phyloP scores from a whole-genome alignment of 1,139 yeast genomes.

The Saccharomycopsis hybrid region DNA sequence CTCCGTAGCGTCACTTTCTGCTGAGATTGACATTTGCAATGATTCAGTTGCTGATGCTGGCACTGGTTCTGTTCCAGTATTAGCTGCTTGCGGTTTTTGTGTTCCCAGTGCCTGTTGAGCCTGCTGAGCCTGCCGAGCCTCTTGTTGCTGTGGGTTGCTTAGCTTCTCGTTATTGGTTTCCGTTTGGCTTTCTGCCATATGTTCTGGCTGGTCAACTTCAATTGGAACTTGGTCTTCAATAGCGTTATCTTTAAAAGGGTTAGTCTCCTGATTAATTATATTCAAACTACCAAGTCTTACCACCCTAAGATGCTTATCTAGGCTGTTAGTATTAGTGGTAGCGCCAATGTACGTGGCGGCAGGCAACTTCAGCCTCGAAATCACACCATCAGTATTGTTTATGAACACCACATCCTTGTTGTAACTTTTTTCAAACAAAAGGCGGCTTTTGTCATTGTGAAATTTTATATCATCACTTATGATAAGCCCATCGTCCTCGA shows the following conservation, averaged over 20 bases:
- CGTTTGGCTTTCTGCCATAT: not conserved
- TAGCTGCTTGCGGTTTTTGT: too few species aligned
- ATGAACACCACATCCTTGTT: not conserved
- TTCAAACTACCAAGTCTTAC: slow-evolving; percentile 14
- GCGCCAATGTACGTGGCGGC: not conserved
- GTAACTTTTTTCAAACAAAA: slow-evolving; percentile 4
- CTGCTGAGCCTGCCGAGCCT: not conserved
- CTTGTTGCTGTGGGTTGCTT: not conserved
- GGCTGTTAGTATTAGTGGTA: not conserved
- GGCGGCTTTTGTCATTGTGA: slow-evolving; percentile 11
- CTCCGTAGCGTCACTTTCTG: too few species aligned
- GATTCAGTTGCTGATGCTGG: too few species aligned
- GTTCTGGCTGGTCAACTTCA: not conserved
- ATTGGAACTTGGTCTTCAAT: not conserved
- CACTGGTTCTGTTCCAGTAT: too few species aligned
- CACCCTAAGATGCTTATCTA: slow-evolving; percentile 14
- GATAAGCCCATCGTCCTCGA: slow-evolving; percentile 7
- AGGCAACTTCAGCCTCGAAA: not conserved
- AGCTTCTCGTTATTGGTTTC: not conserved
- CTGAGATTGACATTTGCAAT: too few species aligned
- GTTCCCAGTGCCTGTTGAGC: not conserved
- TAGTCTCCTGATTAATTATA: not conserved
- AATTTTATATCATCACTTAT: slow-evolving; percentile 8
- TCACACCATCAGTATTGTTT: not conserved
- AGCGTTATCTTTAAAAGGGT: not conserved